These are phyloP conservation scores for Epichloe gansuensis DNA, from an alignment of 2,329 filamentous ascomycete species.

Conservation along the genomic window DNA sequence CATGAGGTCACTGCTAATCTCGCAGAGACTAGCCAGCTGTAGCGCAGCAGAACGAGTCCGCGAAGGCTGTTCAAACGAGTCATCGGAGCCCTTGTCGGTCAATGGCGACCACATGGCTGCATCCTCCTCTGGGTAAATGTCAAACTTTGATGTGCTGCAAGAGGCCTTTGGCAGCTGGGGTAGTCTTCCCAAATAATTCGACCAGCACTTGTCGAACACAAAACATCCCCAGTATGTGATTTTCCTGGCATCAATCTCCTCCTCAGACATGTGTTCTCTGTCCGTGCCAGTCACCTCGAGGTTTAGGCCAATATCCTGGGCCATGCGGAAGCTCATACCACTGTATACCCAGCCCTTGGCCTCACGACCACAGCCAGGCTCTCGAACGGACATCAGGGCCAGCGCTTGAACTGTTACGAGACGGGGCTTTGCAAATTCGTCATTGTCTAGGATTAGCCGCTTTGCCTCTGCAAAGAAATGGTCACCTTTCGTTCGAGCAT, in stretches of 20 bases:
- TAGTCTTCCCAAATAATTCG: constrained; percentile 84
- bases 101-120: constrained; percentile 77
- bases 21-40: constrained; percentile 71
- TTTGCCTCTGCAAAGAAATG: constrained; percentile 96
- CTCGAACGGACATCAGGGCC: constrained; percentile 88
- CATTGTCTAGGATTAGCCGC: constrained; percentile 74
- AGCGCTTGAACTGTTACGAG: constrained; percentile 87
- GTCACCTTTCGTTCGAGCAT: constrained; percentile 79
- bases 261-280: constrained; percentile 52
- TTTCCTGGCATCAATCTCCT: constrained; percentile 76
- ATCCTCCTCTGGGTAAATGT: constrained; percentile 84
- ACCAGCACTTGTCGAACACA: constrained; percentile 98
- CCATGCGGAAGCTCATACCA: constrained; percentile 97
- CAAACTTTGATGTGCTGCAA: constrained; percentile 75
- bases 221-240: constrained; percentile 98
- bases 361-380: constrained; percentile 87
- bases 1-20: constrained; percentile 86
- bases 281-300: constrained; percentile 61
- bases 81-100: constrained; percentile 67
- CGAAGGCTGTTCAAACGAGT: constrained; percentile 63
- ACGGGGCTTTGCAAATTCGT: constrained; percentile 81
- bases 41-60: constrained; percentile 70
- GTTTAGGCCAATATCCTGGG: constrained; percentile 83
- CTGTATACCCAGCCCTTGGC: constrained; percentile 97
- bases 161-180: constrained; percentile 72